Percentiles rank a stretch among this genome's conserved stretches.
Conservation (phyloP, 2,329 filamentous ascomycete genomes). For the Aureobasidium uvarum region DNA sequence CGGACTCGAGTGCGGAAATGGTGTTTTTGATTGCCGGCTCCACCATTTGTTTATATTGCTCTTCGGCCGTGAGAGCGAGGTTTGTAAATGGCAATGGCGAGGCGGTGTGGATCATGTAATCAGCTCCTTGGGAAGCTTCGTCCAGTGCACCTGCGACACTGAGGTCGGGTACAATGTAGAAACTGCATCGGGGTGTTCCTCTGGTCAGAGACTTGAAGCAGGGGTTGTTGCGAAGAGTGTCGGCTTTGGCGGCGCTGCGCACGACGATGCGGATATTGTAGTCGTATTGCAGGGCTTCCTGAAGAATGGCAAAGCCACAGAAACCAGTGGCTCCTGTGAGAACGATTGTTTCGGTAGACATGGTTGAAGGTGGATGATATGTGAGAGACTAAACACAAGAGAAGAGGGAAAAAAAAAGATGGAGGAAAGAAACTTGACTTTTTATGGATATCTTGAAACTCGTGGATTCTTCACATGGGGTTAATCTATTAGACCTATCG, state of each 20-base stretch:
- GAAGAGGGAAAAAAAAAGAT: neutral
- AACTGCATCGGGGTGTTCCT: constrained; percentile 34
- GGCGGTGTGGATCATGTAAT: constrained; percentile 36
- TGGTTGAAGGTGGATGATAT: neutral
- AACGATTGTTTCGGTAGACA: constrained; percentile 31
- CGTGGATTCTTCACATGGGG: neutral
- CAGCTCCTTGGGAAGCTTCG: constrained; percentile 37
- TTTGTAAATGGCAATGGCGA: constrained; percentile 31
- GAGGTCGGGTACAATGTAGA: constrained; percentile 39
- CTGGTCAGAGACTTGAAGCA: constrained; percentile 33
- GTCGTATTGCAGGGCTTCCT: constrained; percentile 38
- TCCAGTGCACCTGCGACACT: constrained; percentile 38
- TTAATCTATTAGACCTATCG: neutral
- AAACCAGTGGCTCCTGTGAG: constrained; percentile 45
- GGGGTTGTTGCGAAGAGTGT: constrained; percentile 34
- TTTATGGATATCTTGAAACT: neutral
- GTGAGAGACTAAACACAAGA: neutral
- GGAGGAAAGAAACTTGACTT: neutral
- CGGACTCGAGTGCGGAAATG: constrained; percentile 41
- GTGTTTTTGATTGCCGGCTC: constrained; percentile 40
- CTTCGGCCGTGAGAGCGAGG: neutral
- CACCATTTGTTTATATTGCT: constrained; percentile 27
- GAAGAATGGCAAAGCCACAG: constrained; percentile 40
- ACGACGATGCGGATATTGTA: constrained; percentile 43
- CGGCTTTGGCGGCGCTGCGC: constrained; percentile 38